Evolutionary conservation across 371 early-diverging fungal species (phyloP).

Genomic region (Amoeboaphelidium occidentale): DNA sequence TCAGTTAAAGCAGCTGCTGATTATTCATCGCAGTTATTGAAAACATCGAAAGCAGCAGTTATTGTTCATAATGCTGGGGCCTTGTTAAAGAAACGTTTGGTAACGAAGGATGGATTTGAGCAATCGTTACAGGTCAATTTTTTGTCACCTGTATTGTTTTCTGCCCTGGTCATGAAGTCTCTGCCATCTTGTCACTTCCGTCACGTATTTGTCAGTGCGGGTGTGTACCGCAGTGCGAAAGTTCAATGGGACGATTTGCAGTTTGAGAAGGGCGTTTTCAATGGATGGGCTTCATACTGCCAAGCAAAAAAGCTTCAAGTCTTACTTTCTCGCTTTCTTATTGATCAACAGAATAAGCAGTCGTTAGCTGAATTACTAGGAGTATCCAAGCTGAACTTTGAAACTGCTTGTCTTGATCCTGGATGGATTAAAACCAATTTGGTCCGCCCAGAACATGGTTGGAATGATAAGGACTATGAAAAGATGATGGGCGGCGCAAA

Average conservation of each 20-base stretch:
- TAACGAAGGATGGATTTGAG: neutral
- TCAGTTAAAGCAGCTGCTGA: too few relatives aligned
- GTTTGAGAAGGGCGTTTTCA: neutral
- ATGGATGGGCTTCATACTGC: neutral
- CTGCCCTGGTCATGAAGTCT: neutral
- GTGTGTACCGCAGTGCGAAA: neutral
- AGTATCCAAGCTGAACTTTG: neutral
- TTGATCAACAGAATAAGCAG: neutral
- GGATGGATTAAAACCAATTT: neutral
- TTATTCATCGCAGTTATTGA: too few relatives aligned
- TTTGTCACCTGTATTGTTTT: neutral
- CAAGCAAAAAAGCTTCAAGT: neutral
- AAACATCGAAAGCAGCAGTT: too few relatives aligned
- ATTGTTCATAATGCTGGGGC: neutral
- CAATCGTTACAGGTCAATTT: neutral
- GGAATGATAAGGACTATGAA: neutral
- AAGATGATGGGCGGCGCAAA: neutral
- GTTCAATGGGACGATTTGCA: neutral
- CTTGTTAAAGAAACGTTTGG: neutral
- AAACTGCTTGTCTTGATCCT: neutral
- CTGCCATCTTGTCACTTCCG: neutral
- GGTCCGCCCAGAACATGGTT: neutral
- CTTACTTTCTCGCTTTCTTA: neutral
- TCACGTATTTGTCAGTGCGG: neutral
- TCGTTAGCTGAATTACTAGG: neutral